These are phyloP conservation scores for Erythrophleum ivorense DNA, from an alignment of 331 rosid genomes.

Conservation along the genomic window DNA sequence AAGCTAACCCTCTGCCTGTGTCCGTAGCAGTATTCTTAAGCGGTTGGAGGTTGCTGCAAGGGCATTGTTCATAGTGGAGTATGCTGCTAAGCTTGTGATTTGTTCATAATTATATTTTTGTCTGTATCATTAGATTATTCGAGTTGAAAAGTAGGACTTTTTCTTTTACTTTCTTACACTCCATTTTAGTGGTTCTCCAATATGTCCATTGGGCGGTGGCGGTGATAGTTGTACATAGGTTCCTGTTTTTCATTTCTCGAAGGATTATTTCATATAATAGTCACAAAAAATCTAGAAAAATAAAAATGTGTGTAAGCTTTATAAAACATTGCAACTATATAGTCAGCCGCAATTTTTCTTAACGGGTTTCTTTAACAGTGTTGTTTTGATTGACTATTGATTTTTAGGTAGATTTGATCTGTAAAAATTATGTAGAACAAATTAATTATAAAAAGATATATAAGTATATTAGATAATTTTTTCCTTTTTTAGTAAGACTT, in stretches of 20 bases:
- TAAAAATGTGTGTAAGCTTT: background rate
- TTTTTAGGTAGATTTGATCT: no score
- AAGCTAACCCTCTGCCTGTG: slow-evolving; percentile 17
- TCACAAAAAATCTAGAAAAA: background rate
- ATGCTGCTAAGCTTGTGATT: slow-evolving; percentile 17
- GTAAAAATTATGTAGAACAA: no score
- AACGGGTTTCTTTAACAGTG: no score
- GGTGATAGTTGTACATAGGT: slow-evolving; percentile 21
- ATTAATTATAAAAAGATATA: no score
- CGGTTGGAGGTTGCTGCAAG: slow-evolving; percentile 36
- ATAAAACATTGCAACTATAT: background rate
- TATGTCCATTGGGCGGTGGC: slow-evolving; percentile 3
- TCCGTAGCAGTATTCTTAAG: slow-evolving; percentile 29
- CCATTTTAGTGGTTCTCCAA: slow-evolving; percentile 15
- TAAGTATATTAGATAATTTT: no score
- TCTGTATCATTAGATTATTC: slow-evolving; percentile 32
- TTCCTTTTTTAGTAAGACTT: no score
- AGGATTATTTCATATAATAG: slow-evolving; percentile 25
- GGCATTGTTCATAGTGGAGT: slow-evolving; percentile 37
- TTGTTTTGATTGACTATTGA: no score
- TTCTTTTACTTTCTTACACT: background rate
- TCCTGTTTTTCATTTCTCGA: background rate
- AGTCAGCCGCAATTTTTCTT: background rate
- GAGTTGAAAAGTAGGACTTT: slow-evolving; percentile 29
- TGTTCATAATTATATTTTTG: slow-evolving; percentile 33